phyloP scores from a whole-genome alignment of 1,284 basidiomycete species.

The Sporisorium graminicola region DNA sequence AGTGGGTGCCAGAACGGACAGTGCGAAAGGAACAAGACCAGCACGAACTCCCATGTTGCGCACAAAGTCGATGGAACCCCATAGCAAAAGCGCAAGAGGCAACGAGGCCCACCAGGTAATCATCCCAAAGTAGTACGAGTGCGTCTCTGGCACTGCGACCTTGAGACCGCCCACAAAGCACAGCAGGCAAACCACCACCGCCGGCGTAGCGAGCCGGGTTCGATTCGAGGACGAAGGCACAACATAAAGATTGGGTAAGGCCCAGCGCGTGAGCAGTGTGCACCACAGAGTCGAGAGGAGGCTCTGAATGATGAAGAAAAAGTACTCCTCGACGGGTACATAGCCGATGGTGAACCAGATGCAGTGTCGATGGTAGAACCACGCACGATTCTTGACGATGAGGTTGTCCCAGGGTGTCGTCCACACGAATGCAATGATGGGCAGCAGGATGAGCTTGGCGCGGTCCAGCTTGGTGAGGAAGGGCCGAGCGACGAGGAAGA shows the following conservation, averaged over 20 bases:
- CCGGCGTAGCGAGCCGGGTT: slow-evolving; percentile 5
- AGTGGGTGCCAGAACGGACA: slow-evolving; percentile 44
- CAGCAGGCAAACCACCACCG: slow-evolving; percentile 8
- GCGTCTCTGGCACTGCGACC: slow-evolving; percentile 25
- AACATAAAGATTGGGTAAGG: slow-evolving; percentile 47
- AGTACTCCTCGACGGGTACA: slow-evolving; percentile 64
- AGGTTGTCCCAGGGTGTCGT: slow-evolving; percentile 65
- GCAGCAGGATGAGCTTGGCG: slow-evolving; percentile 58
- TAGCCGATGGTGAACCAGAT: slow-evolving; percentile 61
- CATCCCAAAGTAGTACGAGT: slow-evolving; percentile 63
- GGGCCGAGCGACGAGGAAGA: slow-evolving; percentile 49
- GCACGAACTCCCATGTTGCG: slow-evolving; percentile 31
- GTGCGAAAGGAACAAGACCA: slow-evolving; percentile 21
- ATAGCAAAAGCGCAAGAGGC: slow-evolving; percentile 56
- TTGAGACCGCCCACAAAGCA: slow-evolving; percentile 28
- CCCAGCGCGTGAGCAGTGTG: slow-evolving; percentile 59
- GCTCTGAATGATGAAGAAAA: slow-evolving; percentile 65
- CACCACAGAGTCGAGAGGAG: slow-evolving; percentile 61
- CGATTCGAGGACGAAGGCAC: slow-evolving; percentile 9
- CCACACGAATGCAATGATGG: slow-evolving; percentile 63
- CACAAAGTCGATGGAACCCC: slow-evolving; percentile 53
- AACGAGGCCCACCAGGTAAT: slow-evolving; percentile 62
- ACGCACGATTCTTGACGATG: slow-evolving; percentile 59
- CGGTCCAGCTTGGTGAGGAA: slow-evolving; percentile 59
- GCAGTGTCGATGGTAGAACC: slow-evolving; percentile 60